A percentile compares a stretch with the other conserved stretches of the same genome.
These are phyloP conservation scores for Hygrophoropsis aurantiaca DNA, from an alignment of 768 basidiomycete species.

Conservation along the genomic window DNA sequence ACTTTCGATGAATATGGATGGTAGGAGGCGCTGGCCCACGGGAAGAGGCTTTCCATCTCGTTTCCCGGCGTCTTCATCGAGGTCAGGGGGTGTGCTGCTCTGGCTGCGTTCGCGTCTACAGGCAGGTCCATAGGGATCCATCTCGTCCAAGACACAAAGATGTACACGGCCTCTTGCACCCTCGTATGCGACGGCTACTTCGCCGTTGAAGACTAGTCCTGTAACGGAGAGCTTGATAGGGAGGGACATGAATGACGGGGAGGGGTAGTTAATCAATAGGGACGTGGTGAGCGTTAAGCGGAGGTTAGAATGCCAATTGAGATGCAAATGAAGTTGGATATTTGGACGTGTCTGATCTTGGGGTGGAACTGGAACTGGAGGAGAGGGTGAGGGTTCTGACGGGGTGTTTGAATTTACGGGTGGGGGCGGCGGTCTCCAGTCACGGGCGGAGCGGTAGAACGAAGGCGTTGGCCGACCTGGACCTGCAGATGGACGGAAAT, in stretches of 20 bases:
- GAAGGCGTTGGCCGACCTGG: slow-evolving; percentile 19
- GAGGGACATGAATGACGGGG: slow-evolving; percentile 93
- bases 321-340: slow-evolving; percentile 84
- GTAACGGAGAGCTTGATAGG: slow-evolving; percentile 94
- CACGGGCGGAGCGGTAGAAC: slow-evolving; percentile 26
- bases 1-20: slow-evolving; percentile 88
- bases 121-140: slow-evolving; percentile 81
- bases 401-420: slow-evolving; percentile 16
- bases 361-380: slow-evolving; percentile 8
- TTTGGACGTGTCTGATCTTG: slow-evolving; percentile 48
- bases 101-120: slow-evolving; percentile 48
- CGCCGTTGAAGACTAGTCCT: slow-evolving; percentile 82
- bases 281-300: slow-evolving; percentile 89
- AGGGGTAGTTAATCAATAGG: slow-evolving; percentile 95
- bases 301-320: slow-evolving; percentile 86
- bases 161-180: slow-evolving; percentile 80
- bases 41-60: slow-evolving; percentile 67
- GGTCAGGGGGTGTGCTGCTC: slow-evolving; percentile 57
- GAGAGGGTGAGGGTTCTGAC: slow-evolving; percentile 12
- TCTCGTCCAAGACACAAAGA: slow-evolving; percentile 84
- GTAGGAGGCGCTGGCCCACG: slow-evolving; percentile 80
- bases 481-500: slow-evolving; percentile 32
- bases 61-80: slow-evolving; percentile 55
- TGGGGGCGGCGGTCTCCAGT: slow-evolving; percentile 12
- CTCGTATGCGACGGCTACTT: slow-evolving; percentile 90